Evolutionary conservation across 306 rosid species (phyloP), one percentile per base, ranked within the genome.

Genomic region (Cajanus cajan): DNA sequence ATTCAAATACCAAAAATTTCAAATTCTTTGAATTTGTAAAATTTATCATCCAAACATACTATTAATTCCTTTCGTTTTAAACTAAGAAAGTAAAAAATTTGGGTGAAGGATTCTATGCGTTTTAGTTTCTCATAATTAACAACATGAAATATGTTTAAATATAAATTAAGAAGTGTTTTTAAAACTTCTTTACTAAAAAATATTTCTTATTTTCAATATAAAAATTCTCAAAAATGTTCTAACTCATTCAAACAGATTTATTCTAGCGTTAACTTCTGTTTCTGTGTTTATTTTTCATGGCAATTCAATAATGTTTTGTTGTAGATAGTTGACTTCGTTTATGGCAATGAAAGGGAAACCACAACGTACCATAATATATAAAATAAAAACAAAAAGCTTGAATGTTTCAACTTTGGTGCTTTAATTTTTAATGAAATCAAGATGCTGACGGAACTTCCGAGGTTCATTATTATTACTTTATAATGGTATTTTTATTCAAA

Each of bases 401-500:
- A 79, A 72, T 51, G 72, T 55, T 66, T 66, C 71, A 66, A 65
- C 51, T 19, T 61, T 22, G 74, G 64, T 64, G 47, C 69, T 76
- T 72, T 79, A 8, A 68, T 66, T 78, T 37, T 78, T 37, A 31
- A 74, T 76, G 10, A 47, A 58, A 31, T 14, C 61, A 57, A 83
- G 80, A 87, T 78, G 83, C 33, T 45, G 83, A 57, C 34, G 33
- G 44, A 82, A 82, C 68, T 69, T 70, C 22, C n/a, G n/a, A 40
- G n/a, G 33, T 37, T 19, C 40, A 24, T 71, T 5, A 14, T 37
- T 48, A 64, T 55, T 54, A 25, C 5, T 28, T 3, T 28, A 1
- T 28, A 28, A 1, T 28, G 3, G 31, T 28, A 28, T 28, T 1
- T 28, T n/a, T n/a, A n/a, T n/a, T n/a, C n/a, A n/a, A n/a, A n/a